phyloP scores from a whole-genome alignment of 2,329 filamentous ascomycete species.

The Emmonsia crescens region DNA sequence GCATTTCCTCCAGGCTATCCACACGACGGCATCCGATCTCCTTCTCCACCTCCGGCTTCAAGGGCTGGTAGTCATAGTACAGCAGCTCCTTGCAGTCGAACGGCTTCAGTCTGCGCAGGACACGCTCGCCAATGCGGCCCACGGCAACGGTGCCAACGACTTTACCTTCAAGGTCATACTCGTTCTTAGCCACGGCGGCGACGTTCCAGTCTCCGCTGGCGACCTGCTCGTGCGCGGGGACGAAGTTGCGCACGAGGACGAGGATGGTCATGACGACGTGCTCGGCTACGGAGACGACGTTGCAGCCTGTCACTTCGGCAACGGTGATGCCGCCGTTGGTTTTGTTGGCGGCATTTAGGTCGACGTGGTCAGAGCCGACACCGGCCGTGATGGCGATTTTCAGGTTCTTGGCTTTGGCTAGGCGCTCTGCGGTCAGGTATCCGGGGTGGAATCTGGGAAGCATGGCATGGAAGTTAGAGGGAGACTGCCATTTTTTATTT shows the following conservation, averaged over 20 bases:
- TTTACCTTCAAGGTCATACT: conserved; percentile 96
- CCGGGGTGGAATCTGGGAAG: conserved; percentile 86
- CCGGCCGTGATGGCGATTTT: conserved; percentile 95
- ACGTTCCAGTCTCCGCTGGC: conserved; percentile 87
- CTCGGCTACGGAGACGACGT: conserved; percentile 97
- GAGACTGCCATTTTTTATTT: neutral
- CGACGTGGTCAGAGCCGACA: conserved; percentile 97
- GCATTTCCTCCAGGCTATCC: conserved; percentile 81
- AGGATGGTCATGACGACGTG: conserved; percentile 99
- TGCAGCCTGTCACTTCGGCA: conserved; percentile 94
- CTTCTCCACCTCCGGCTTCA: conserved; percentile 72
- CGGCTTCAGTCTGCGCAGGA: conserved; percentile 86
- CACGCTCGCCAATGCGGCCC: conserved; percentile 95
- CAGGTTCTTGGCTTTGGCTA: conserved; percentile 97
- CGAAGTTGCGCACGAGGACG: conserved; percentile 91
- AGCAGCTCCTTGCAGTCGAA: conserved; percentile 99
- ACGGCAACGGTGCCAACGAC: conserved; percentile 95
- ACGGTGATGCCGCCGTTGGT: conserved; percentile 97
- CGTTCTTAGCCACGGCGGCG: conserved; percentile 91
- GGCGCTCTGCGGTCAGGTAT: conserved; percentile 91
- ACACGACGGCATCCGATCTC: conserved; percentile 94
- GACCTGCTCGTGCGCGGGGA: conserved; percentile 92
- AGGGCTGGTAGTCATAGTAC: conserved; percentile 98
- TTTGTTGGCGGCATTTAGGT: conserved; percentile 92
- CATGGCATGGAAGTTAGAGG: neutral